Percentiles rank a stretch among this genome's conserved stretches.
Conservation (phyloP, 345 rosid genomes). For the Euphorbia tirucalli region DNA sequence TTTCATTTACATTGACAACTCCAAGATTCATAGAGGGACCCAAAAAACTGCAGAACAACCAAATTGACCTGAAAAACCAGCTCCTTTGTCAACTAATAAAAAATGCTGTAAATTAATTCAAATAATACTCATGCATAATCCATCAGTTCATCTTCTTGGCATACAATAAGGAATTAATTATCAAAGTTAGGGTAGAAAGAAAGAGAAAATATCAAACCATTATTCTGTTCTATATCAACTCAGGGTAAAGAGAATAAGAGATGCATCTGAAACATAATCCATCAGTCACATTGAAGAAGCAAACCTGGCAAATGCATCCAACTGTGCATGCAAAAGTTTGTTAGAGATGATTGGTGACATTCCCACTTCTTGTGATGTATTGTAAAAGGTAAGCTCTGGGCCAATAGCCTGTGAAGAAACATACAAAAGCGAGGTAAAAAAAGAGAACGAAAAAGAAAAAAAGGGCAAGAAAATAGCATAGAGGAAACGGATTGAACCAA, state of each 20-base stretch:
- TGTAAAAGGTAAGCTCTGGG: constrained; percentile 93
- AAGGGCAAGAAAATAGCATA: background rate
- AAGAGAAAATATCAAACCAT: background rate
- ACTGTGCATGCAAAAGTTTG: constrained; percentile 86
- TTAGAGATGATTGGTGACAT: constrained; percentile 63
- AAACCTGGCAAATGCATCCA: constrained; percentile 84
- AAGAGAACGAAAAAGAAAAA: background rate
- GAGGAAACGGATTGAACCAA: background rate
- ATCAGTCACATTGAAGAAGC: no score
- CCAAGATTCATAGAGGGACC: no score
- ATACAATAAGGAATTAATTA: background rate
- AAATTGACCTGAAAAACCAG: no score
- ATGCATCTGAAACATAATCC: background rate
- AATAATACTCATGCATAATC: no score
- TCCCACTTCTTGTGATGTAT: constrained; percentile 64
- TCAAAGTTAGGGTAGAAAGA: background rate
- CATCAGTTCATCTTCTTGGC: no score
- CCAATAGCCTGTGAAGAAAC: constrained; percentile 70
- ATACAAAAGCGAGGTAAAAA: background rate
- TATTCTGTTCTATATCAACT: background rate
- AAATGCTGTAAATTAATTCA: no score
- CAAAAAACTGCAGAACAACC: no score
- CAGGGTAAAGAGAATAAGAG: background rate
- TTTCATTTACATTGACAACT: no score
- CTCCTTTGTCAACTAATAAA: no score